Base-by-base conservation (phyloP, 306 rosid genomes). In the Delonix regia region DNA sequence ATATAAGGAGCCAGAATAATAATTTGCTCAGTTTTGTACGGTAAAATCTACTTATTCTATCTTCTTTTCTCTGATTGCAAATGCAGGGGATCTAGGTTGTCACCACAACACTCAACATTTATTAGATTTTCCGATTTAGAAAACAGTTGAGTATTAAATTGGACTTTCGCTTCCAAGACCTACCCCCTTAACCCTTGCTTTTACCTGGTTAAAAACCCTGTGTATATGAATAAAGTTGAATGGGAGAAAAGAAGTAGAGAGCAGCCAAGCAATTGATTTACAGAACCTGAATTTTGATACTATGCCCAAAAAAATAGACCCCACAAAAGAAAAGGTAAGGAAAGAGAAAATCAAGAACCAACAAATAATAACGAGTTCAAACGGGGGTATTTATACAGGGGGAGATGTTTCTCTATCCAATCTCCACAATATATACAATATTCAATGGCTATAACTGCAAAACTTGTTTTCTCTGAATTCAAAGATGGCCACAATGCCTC, bases 391-490 rank as follows among this genome's bases (percentile, higher is more conserved):
- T 84, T 87, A 66, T 85, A 83, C 87, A 82, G 64, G 75, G 69
- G 68, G 76, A 42, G 73, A 77, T 55, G 30, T 21, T 69, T 66
- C 69, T 78, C 84, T 81, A 78, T 67, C 73, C 82, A 82, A 87
- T 48, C 64, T 80, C 83, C 79, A 73, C 33, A 71, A 74, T 81
- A 85, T 83, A 68, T 83, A 85, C 84, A 88, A 57, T 27, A 68
- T 39, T 33, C 27, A 75, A 85, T 84, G 75, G 72, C 88, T 83
- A 83, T 48, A 56, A 67, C 89, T 86, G 87, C 92, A 88, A 90
- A 88, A 87, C 83, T 82, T 79, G 80, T 78, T 78, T 78, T 55
- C 73, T 45, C 44, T 60, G 53, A 81, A 77, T 57, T 72, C 75
- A 38, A 75, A 66, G 71, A 77, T 70, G 55, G 75, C 38, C 53